Evolutionary conservation across 495 filamentous ascomycete species (phyloP), one percentile per base, ranked within the genome.

Genomic region (Podospora australis): DNA sequence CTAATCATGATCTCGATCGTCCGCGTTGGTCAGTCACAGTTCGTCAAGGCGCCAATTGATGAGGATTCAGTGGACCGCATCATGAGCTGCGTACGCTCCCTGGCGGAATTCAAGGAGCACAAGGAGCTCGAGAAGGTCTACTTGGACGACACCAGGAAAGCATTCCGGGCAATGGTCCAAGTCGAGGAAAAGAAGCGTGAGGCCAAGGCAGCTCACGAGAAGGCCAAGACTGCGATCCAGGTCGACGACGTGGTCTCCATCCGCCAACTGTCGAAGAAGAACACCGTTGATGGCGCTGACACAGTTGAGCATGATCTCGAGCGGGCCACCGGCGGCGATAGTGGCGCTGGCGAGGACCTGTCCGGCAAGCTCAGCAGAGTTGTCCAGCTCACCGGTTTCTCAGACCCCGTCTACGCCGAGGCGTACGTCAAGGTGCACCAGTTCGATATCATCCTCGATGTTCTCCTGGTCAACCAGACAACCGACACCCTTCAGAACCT

Each of bases 1-100:
- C 77, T 97, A 35, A 97, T 97, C 63, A 96, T 98, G 90, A 96
- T 97, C 54, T 96, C 90, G 16, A 92, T 99, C 58, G 87, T 96
- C 53, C 88, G 94, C 51, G 94, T 95, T 49, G 94, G 94, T 10
- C 94, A 99, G 68, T 96, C 90, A 6, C 87, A 92, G 56, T 99
- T 99, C 49, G 94, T 95, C 60, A 96, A 96, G 70, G 86, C 87
- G 6, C 87, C 89, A 2, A 96, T 99, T 50, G 94, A 99, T 57
- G 94, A 99, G 64, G 94, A 99, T 60, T 96, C 91, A 0, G 81
- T 97, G 8, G 94, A 99, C 69, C 80, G 94, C 53, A 90, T 99
- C 60, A 95, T 97, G 90, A 87, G 85, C 43, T 97, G 91, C 55
- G 86, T 99, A 7, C 84, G 91, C 39, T 92, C 90, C 6, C 75